phyloP scores from a whole-genome alignment of 208 protist genomes.

The Trypanosomatidae sp. region DNA sequence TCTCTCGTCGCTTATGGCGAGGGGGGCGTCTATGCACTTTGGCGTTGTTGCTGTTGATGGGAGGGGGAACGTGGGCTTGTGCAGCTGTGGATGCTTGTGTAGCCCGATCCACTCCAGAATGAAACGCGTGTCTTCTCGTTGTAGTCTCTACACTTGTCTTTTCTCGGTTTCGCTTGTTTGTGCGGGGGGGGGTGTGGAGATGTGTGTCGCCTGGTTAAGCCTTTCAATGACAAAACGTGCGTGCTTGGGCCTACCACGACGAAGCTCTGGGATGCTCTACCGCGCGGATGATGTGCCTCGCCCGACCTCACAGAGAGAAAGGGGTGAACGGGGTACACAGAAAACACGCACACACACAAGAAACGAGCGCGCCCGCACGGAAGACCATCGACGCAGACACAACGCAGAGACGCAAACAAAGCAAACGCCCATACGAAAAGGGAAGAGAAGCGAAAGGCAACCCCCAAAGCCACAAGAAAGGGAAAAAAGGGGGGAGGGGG shows the following conservation, averaged over 20 bases:
- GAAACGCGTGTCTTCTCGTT: neutral
- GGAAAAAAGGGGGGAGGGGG: too few relatives aligned
- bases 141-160: neutral
- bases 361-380: too few relatives aligned
- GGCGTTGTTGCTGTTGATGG: neutral
- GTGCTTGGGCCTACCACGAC: neutral
- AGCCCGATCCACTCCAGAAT: neutral
- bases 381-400: too few relatives aligned
- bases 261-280: neutral
- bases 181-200: too few relatives aligned
- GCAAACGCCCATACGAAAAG: neutral
- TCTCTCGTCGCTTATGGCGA: neutral
- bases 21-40: neutral
- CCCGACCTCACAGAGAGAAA: neutral
- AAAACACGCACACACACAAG: neutral
- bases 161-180: too few relatives aligned
- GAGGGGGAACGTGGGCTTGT: neutral
- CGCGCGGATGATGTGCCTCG: neutral
- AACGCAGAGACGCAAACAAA: neutral
- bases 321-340: neutral
- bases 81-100: neutral
- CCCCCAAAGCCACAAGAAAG: neutral
- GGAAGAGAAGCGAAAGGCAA: neutral
- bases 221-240: neutral
- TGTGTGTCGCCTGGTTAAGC: neutral